Base-by-base conservation (phyloP, 176 grass and related monocot genomes). In the Juncus inflexus region DNA sequence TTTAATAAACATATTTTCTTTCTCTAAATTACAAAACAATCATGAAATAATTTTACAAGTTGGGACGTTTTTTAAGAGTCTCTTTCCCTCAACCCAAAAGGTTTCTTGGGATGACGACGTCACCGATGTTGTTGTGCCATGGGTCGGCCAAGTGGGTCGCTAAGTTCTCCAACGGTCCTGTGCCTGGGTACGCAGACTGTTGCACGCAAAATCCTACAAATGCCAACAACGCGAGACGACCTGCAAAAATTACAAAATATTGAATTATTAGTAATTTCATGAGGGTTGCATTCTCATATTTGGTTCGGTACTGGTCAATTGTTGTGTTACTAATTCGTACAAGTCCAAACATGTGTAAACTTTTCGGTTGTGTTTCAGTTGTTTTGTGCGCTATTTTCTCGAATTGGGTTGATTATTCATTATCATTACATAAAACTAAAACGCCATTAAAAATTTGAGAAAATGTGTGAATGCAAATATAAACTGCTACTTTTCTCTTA, bases 121-220 rank as follows among this genome's bases (percentile, higher is more conserved):
- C 80, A 19, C 95, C 95, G 42, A 99, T 99, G 95, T 90, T 99
- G 80, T 86, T 90, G 83, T 99, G 95, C 95, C 95, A 99, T n/a
- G 95, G 95, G 73, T 99, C 95, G 0, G 95, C 78, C 41, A 99
- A 85, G 65, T 99, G 95, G 12, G 61, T 62, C 2, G 89, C 95
- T 40, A 99, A 73, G 75, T 99, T 99, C 95, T 99, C 95, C 60
- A 99, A 69, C 0, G 95, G 95, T 0, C 95, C 95, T 3, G 95
- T 99, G 59, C 89, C 95, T 0, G 95, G 95, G 76, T 86, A 90
- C 35, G 95, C 95, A 19, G 95, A 84, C 60, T 94, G 95, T 81
- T 99, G 95, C 61, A 90, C 95, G 77, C 89, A 92, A 78, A 99
- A 90, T 2, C 95, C 95, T 2, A 99, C 95, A 53, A 99, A 99